Evolutionary conservation across 768 basidiomycete species (phyloP).

Genomic region (Collybiopsis luxurians): DNA sequence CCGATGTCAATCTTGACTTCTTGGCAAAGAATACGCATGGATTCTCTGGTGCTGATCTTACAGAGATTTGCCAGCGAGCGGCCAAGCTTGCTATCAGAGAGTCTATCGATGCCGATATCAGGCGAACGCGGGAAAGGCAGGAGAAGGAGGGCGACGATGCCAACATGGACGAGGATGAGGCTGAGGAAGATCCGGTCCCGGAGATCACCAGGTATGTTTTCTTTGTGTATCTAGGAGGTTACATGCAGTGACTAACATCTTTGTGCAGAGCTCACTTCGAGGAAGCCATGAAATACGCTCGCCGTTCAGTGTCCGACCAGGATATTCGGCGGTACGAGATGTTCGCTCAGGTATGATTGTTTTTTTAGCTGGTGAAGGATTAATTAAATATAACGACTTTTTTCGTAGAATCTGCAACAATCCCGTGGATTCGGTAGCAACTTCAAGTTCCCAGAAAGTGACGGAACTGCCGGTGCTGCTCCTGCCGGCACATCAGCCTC

Average conservation of each 20-base stretch:
- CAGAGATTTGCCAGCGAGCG: constrained; percentile 98
- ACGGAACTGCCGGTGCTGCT: constrained; percentile 32
- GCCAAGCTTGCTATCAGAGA: constrained; percentile 97
- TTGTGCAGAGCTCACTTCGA: constrained; percentile 83
- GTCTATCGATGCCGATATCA: constrained; percentile 91
- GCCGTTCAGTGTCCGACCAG: constrained; percentile 94
- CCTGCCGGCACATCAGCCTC: constrained; percentile 43
- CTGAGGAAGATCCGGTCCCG: constrained; percentile 87
- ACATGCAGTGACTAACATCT: constrained; percentile 9
- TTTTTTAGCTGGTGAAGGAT: constrained; percentile 1
- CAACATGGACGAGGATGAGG: constrained; percentile 73
- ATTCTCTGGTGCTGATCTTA: constrained; percentile 98
- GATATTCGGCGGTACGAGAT: constrained; percentile 99
- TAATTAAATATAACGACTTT: constrained; percentile 12
- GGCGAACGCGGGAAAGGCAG: constrained; percentile 70
- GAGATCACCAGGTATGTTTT: constrained; percentile 68
- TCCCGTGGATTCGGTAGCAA: constrained; percentile 90
- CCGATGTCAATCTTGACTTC: constrained; percentile 80
- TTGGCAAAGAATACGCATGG: constrained; percentile 93
- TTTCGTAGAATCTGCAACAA: constrained; percentile 78
- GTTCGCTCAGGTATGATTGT: constrained; percentile 76
- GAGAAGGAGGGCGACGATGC: constrained; percentile 73
- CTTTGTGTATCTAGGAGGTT: background rate
- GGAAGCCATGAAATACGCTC: constrained; percentile 97
- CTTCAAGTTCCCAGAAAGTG: constrained; percentile 97